Base-by-base conservation (phyloP, 2,329 filamentous ascomycete genomes). In the Bipolaris oryzae region DNA sequence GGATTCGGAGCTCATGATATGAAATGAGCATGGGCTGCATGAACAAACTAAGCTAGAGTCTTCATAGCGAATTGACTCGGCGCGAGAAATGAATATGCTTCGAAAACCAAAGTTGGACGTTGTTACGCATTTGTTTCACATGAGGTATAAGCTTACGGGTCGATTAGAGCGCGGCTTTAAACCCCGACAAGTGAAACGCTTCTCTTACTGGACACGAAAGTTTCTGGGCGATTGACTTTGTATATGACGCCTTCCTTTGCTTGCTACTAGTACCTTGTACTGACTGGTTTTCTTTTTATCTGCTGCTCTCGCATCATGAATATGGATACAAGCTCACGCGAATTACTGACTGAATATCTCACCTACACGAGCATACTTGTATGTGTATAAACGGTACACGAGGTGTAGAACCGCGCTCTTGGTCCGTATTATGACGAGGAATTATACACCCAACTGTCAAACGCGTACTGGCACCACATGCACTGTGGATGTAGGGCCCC, bases 1-100 rank as follows among this genome's bases (percentile, higher is more conserved):
- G 53, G 53, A 56, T 53, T 56, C 53, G 53, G 53, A 53, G 53
- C 53, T 56, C 49, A 53, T 56, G 53, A 56, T 45, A 56, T 47
- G 51, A 53, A 25, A 53, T 47, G 53, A 56, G 43, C 53, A 56
- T 56, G 53, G 53, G 53, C 38, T 53, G 49, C 49, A 56, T 56
- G 53, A 56, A 56, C 42, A 50, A 56, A 56, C 33, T 47, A 45
- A 35, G 53, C 53, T 53, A 43, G 43, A 34, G 53, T 56, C 53
- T 56, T 56, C 53, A 56, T 51, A 46, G 50, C 43, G 53, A 56
- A 56, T 56, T 35, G 53, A 56, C 53, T 56, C 49, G 43, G 53
- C 53, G 43, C 53, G 43, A 53, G 49, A 56, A 56, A 56, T 56
- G 53, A 56, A 56, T 56, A 53, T 42, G 49, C 53, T 56, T 56